Evolutionary conservation across 2,329 filamentous ascomycete genomes (phyloP).

Genomic region (Colletotrichum brevisporum): DNA sequence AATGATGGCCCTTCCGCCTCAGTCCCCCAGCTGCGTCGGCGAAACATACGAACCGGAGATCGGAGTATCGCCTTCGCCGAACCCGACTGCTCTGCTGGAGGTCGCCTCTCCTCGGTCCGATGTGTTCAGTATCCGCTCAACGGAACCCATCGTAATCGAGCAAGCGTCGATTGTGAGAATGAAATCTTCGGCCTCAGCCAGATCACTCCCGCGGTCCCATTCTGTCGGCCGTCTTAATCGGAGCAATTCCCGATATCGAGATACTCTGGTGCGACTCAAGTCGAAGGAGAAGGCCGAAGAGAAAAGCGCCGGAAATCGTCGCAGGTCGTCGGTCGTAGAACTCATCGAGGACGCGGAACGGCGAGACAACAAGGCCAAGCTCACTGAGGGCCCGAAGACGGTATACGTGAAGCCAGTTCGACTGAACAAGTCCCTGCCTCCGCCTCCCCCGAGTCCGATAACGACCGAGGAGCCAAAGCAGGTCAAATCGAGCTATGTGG

Average conservation of each 20-base stretch:
- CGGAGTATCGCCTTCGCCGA: conserved; percentile 37
- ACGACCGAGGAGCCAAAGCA: conserved; percentile 42
- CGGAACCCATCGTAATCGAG: conserved; percentile 56
- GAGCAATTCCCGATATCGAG: conserved; percentile 49
- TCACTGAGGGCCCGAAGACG: conserved; percentile 48
- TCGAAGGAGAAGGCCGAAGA: conserved; percentile 12
- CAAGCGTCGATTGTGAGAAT: conserved; percentile 57
- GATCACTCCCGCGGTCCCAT: conserved; percentile 49
- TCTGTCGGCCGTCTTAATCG: conserved; percentile 56
- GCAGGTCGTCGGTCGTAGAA: conserved; percentile 48
- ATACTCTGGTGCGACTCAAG: conserved; percentile 41
- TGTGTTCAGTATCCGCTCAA: conserved; percentile 50
- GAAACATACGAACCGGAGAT: conserved; percentile 48
- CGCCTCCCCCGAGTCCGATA: conserved; percentile 40
- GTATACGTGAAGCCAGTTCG: conserved; percentile 49
- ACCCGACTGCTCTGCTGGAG: conserved; percentile 40
- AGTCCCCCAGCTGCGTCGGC: conserved; percentile 52
- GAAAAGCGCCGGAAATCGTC: conserved; percentile 34
- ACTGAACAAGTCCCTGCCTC: conserved; percentile 48
- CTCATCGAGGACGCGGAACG: conserved; percentile 44
- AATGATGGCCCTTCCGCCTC: conserved; percentile 37
- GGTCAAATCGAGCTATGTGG: conserved; percentile 41
- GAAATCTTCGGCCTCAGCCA: conserved; percentile 45
- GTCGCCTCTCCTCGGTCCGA: conserved; percentile 52
- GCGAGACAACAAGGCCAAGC: conserved; percentile 43